Evolutionary conservation across 768 basidiomycete genomes (phyloP), one percentile per base, ranked within the genome.

Genomic region (Mrakia hoshinonis): DNA sequence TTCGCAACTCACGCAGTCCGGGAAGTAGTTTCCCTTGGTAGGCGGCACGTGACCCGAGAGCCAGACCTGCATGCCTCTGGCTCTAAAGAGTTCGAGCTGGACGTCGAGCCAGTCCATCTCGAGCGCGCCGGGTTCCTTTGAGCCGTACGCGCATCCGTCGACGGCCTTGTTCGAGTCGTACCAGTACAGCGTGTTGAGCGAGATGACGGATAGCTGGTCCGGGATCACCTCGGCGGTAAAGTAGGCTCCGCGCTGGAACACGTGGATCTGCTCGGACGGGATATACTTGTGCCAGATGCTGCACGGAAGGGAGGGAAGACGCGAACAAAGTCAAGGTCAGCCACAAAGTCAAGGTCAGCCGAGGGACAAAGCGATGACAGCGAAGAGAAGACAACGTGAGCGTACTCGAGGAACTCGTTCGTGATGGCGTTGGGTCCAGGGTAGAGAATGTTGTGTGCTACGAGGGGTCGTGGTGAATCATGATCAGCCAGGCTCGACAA

Each of bases 41-140:
- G 92, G 91, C 10, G 92, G 91, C 39, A 96, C 88, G 81, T 96
- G 92, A 0, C 92, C 92, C 15, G 77, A 79, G 67, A 82, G 74
- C 77, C 78, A 81, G 29, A 81, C 84, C 81, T 91, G 87, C 85
- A 92, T 88, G 46, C 85, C 85, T 68, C 88, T 81, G 4, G 84
- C 79, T 71, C 89, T 83, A 78, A 87, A 92, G 69, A 79, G 80
- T 61, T 85, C 80, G 24, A 96, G 81, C 79, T 92, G 91, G 2
- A 90, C 90, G 72, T 91, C 90, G 15, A 96, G 82, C 92, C 92
- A 96, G 78, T 91, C 89, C 75, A 94, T 83, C 77, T 96, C 83
- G 31, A 91, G 82, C 74, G 91, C 91, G 60, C 92, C 92, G n/a
- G 92, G 89, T 78, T 95, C 91, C 1, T 77, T 73, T 6, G 85